A percentile compares a stretch with the other conserved stretches of the same genome.
These are phyloP conservation scores for Dictyostelium firmibasis DNA, from an alignment of 78 protist genomes.

Conservation along the genomic window DNA sequence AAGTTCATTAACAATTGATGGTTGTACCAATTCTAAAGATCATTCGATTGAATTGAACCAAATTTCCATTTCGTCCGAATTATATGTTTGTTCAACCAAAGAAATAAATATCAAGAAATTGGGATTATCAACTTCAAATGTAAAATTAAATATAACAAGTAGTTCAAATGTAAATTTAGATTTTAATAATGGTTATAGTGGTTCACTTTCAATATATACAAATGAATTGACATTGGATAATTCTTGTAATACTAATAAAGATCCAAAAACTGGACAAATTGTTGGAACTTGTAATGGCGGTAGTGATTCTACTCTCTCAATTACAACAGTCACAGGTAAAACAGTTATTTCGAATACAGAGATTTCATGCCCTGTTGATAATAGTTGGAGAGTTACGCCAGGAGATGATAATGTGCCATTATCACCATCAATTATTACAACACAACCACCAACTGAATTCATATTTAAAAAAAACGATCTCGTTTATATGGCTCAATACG, in stretches of 20 bases:
- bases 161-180: slow-evolving; percentile 2
- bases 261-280: background rate
- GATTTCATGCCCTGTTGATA: background rate
- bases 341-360: background rate
- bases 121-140: background rate
- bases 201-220: background rate
- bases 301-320: background rate
- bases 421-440: slow-evolving; percentile 10
- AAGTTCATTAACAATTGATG: background rate
- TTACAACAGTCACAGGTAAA: background rate
- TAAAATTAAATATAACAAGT: background rate
- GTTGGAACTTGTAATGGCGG: background rate
- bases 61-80: background rate
- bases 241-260: background rate
- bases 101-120: background rate
- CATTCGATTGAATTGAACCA: background rate
- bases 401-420: background rate
- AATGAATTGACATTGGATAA: background rate
- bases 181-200: background rate
- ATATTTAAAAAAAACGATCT: slow-evolving; percentile 6
- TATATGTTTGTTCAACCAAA: background rate
- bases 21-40: background rate
- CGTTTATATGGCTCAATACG: slow-evolving; percentile 15
- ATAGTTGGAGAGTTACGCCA: slow-evolving; percentile 23
- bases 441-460: background rate